Evolutionary conservation across 176 grass and related monocot genomes (phyloP).

Genomic region (Tillandsia leiboldiana): DNA sequence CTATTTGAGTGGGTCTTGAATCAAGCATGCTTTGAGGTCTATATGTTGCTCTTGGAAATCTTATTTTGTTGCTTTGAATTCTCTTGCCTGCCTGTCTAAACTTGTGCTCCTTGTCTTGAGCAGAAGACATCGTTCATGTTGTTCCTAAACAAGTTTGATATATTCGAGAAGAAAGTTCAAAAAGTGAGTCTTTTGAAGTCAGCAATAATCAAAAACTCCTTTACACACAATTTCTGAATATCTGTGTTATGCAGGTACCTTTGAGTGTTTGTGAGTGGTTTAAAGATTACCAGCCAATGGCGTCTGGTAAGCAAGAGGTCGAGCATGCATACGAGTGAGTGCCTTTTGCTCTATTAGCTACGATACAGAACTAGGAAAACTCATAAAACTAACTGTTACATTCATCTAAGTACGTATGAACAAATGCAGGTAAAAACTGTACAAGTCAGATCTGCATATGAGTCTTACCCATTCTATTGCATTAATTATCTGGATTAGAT

Average conservation of each 20-base stretch:
- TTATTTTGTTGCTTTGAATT: neutral
- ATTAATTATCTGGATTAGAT: too few relatives aligned
- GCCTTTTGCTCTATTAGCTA: conserved; percentile 7
- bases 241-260: conserved; percentile 44
- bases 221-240: conserved; percentile 9
- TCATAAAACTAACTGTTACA: neutral
- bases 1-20: conserved; percentile 92
- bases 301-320: conserved; percentile 83
- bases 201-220: neutral
- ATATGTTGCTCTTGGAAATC: conserved; percentile 1
- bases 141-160: conserved; percentile 97
- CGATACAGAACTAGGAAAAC: neutral
- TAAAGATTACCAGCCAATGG: conserved; percentile 76
- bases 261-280: conserved; percentile 91
- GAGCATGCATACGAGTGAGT: conserved; percentile 95
- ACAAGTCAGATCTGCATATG: neutral
- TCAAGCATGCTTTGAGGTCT: conserved; percentile 92
- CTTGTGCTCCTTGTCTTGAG: conserved; percentile 5
- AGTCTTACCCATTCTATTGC: too few relatives aligned
- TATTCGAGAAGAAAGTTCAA: conserved; percentile 95
- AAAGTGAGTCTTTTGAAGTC: conserved; percentile 30
- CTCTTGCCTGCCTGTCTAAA: neutral
- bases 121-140: conserved; percentile 98
- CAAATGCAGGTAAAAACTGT: neutral
- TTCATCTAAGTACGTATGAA: neutral